These are phyloP conservation scores for Ilex paraguariensis DNA, from an alignment of 305 asterid genomes.

Conservation along the genomic window DNA sequence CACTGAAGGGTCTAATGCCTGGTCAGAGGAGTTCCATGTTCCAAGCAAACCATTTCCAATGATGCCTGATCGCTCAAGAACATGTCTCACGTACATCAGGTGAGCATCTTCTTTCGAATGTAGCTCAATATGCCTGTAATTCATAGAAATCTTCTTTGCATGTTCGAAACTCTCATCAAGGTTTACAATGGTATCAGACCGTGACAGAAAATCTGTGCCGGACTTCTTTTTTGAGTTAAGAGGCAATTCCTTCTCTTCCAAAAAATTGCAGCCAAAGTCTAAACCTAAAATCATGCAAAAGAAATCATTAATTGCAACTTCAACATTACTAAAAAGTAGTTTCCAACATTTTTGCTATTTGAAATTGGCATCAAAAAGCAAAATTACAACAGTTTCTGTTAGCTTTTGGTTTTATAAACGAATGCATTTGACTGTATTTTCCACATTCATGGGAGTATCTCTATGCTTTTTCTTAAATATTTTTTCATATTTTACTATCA, in stretches of 20 bases:
- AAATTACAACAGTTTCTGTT: too few species aligned
- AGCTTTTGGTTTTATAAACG: too few species aligned
- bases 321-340: background rate
- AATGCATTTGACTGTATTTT: too few species aligned
- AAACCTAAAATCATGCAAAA: conserved; percentile 15
- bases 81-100: conserved; percentile 41
- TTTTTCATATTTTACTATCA: too few species aligned
- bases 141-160: conserved; percentile 12
- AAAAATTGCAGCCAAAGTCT: conserved; percentile 14
- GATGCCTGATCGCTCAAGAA: conserved; percentile 65
- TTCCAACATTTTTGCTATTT: background rate
- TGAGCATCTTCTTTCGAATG: conserved; percentile 27
- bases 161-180: conserved; percentile 11
- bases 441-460: too few species aligned
- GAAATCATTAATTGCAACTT: too few species aligned
- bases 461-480: too few species aligned
- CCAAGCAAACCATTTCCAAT: conserved; percentile 24
- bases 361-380: too few species aligned
- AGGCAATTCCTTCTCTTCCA: conserved; percentile 16
- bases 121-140: background rate
- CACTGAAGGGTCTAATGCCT: conserved; percentile 46
- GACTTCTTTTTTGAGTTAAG: conserved; percentile 7
- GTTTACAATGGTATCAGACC: background rate
- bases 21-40: conserved; percentile 43
- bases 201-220: background rate